These are phyloP conservation scores for Xylariaceae sp. DNA, from an alignment of 2,329 filamentous ascomycete species.

Conservation along the genomic window DNA sequence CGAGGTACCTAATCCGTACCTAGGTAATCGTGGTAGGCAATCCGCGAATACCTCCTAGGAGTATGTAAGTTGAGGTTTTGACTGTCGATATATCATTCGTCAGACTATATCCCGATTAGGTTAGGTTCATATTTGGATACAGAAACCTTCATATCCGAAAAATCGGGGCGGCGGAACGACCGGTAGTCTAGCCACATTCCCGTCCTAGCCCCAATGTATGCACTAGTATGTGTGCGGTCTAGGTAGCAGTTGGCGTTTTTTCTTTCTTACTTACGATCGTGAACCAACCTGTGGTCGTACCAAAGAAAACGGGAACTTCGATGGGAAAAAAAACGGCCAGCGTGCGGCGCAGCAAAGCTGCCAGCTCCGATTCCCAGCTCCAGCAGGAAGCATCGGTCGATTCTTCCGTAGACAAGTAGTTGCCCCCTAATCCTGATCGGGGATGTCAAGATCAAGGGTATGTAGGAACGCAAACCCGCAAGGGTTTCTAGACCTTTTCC, in stretches of 20 bases:
- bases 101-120: too few relatives aligned
- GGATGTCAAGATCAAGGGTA: neutral
- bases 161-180: neutral
- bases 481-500: neutral
- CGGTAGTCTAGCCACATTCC: neutral
- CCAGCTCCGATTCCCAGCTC: neutral
- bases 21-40: too few relatives aligned
- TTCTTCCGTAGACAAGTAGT: too few relatives aligned
- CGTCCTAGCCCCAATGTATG: neutral
- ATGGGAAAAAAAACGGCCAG: neutral
- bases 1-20: too few relatives aligned
- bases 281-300: neutral
- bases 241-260: neutral
- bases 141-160: too few relatives aligned
- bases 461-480: neutral
- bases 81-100: too few relatives aligned
- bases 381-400: neutral
- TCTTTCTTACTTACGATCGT: neutral
- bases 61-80: too few relatives aligned
- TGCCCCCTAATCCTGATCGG: too few relatives aligned
- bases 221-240: neutral
- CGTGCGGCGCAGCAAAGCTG: neutral
- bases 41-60: too few relatives aligned
- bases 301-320: neutral
- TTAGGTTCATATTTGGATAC: too few relatives aligned